Percentiles rank a stretch among this genome's conserved stretches.
Evolutionary conservation across 257 asterid genomes (phyloP).

Genomic region (Linaria vulgaris): DNA sequence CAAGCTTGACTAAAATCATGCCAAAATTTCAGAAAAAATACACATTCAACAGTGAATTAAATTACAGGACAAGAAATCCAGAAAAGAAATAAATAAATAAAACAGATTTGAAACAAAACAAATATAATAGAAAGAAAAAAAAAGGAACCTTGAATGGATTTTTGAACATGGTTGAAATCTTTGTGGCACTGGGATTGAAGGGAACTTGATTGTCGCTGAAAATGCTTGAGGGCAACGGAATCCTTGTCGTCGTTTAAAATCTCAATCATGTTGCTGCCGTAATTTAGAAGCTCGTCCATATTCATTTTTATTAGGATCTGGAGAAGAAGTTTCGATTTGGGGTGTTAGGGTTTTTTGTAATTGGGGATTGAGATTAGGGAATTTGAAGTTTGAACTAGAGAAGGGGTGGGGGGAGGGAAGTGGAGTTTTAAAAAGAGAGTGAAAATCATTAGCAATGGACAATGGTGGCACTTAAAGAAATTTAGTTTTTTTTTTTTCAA

Average conservation of each 20-base stretch:
- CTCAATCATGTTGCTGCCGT: conserved; percentile 49
- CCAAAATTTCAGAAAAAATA: neutral
- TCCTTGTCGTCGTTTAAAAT: conserved; percentile 56
- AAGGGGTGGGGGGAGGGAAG: neutral
- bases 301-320: conserved; percentile 26
- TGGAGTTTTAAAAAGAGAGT: no score
- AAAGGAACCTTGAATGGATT: conserved; percentile 57
- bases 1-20: neutral
- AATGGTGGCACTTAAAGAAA: no score
- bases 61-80: neutral
- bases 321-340: neutral
- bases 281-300: conserved; percentile 46
- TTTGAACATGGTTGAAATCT: conserved; percentile 38
- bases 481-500: no score
- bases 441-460: no score
- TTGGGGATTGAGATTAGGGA: conserved; percentile 2
- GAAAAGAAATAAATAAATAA: neutral
- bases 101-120: neutral
- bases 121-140: neutral
- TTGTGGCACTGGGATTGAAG: conserved; percentile 52
- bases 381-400: neutral
- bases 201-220: conserved; percentile 41
- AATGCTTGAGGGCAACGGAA: conserved; percentile 38
- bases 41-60: conserved; percentile 5
- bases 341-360: neutral